Evolutionary conservation across 2,329 filamentous ascomycete species (phyloP).

Genomic region (Setomelanomma holmii): DNA sequence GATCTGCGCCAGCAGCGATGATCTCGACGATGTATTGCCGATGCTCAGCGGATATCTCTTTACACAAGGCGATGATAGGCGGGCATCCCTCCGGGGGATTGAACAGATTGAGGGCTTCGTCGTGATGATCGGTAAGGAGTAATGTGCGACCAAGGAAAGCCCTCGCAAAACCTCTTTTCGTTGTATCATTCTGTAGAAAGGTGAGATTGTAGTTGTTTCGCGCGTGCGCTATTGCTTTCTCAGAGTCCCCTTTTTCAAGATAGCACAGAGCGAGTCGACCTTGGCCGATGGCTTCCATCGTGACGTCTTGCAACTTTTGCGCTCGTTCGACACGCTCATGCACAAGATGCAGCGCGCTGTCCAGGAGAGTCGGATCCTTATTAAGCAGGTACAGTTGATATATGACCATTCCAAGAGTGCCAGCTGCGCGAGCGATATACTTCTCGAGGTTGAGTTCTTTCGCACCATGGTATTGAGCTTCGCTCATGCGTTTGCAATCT

Average conservation of each 20-base stretch:
- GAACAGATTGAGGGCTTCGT: conserved; percentile 40
- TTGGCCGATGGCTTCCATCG: conserved; percentile 37
- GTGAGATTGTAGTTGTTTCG: conserved; percentile 16
- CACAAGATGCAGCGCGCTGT: conserved; percentile 37
- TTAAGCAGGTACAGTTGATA: conserved; percentile 41
- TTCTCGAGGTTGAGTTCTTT: conserved; percentile 19
- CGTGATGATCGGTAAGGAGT: conserved; percentile 21
- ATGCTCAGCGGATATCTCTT: conserved; percentile 50
- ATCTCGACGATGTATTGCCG: conserved; percentile 43
- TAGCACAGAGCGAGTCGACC: conserved; percentile 47
- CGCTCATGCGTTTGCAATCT: conserved; percentile 34
- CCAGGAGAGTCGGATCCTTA: conserved; percentile 23
- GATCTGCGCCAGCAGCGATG: conserved; percentile 41
- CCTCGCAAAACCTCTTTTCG: conserved; percentile 38
- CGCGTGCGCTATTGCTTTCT: conserved; percentile 27
- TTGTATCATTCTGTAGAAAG: conserved; percentile 27
- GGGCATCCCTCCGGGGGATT: conserved; percentile 34
- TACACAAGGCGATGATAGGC: conserved; percentile 49
- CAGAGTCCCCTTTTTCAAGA: conserved; percentile 22
- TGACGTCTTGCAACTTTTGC: conserved; percentile 9
- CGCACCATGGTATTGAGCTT: conserved; percentile 31
- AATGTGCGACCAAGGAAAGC: conserved; percentile 45
- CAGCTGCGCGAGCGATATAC: conserved; percentile 42
- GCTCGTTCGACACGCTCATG: conserved; percentile 29
- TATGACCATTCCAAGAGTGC: conserved; percentile 49